Evolutionary conservation across 2,329 filamentous ascomycete species (phyloP), one percentile per base, ranked within the genome.

Genomic region (Phyllosticta citribraziliensis): DNA sequence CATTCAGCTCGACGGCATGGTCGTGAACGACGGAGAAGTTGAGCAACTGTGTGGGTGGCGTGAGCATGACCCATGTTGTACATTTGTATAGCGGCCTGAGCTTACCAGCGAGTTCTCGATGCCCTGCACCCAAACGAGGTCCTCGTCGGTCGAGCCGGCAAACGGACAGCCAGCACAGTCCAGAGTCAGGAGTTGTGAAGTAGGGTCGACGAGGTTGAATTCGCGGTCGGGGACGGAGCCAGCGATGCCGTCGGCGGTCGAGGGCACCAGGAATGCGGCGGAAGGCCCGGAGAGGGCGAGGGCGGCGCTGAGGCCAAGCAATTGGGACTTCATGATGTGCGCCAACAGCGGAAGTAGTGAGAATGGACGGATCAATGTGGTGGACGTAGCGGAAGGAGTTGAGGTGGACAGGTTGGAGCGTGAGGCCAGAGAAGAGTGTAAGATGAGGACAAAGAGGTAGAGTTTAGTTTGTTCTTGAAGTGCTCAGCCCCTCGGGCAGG

Each of bases 21-120:
- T 71, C 66, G 35, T 67, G 58, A 10, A 67, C 52, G 47, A 74
- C 67, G 60, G 70, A 68, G 59, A 76, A 73, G 62, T 75, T 70
- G 35, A 76, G 67, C 19, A 70, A 63, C 73, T 75, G 47, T 30
- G 50, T 50, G 2, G 24, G 24, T n/a, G 8, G 40, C 20, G 63
- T 71, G 60, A 72, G 69, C 51, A 54, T 25, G 24, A 57, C 22
- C n/a, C 19, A 51, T 58, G 50, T 58, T 56, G 62, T 50, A 57
- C 27, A 33, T 40, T 47, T 56, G 24, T 40, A 11, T 60, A 55
- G 69, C 71, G 53, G 27, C 30, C 47, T 35, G 22, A n/a, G 20
- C 59, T 22, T 69, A 74, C 72, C 58, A 73, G 73, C 17, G 69
- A 63, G 63, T 71, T 74, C 53, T 73, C 72, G 6, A 64, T 64